Evolutionary conservation across 106 monocot species (phyloP).

Genomic region (Dioscorea dumetorum): DNA sequence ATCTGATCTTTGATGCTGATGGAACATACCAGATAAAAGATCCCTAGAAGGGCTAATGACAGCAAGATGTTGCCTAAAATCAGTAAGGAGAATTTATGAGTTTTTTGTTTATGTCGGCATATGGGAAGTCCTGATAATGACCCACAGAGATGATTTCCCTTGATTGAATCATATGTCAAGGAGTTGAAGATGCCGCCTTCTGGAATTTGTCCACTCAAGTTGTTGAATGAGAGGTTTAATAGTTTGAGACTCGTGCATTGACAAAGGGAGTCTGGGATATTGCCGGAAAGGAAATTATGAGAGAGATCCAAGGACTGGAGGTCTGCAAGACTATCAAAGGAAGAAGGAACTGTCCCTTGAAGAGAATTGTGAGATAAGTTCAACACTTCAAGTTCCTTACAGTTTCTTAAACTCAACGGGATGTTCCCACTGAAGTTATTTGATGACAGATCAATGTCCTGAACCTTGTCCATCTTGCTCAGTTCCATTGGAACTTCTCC

Average conservation of each 20-base stretch:
- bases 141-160: conserved; percentile 26
- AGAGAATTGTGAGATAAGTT: conserved; percentile 34
- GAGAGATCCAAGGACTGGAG: conserved; percentile 28
- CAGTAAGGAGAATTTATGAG: conserved; percentile 8
- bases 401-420: conserved; percentile 15
- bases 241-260: conserved; percentile 9
- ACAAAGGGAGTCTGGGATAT: conserved; percentile 14
- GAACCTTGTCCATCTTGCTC: conserved; percentile 24
- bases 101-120: conserved; percentile 4
- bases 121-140: conserved; percentile 9
- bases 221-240: conserved; percentile 27
- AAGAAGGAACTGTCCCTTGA: conserved; percentile 21
- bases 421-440: conserved; percentile 20
- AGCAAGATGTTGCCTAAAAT: neutral
- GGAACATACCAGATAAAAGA: conserved; percentile 3
- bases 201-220: conserved; percentile 26
- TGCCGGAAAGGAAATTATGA: conserved; percentile 20
- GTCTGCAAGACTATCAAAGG: conserved; percentile 17
- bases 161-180: neutral
- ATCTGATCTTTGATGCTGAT: neutral
- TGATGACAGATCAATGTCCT: conserved; percentile 25
- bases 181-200: conserved; percentile 7
- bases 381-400: conserved; percentile 10
- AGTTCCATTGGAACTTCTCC: conserved; percentile 18
- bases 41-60: conserved; percentile 2